These are phyloP conservation scores for Gossypium ekmanianum DNA, from an alignment of 345 rosid species.

Conservation along the genomic window DNA sequence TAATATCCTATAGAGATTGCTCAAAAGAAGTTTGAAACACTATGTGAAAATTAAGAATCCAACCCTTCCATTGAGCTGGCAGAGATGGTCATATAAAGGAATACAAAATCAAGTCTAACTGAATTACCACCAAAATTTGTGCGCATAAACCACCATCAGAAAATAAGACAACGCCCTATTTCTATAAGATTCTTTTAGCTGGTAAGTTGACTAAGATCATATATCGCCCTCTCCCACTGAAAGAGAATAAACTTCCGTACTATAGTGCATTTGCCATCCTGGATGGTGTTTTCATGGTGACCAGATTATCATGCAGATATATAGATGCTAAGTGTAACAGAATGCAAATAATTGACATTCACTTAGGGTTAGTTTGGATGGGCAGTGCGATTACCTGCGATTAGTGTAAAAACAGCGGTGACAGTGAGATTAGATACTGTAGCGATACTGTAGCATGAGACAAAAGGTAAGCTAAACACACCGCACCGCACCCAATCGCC, in stretches of 20 bases:
- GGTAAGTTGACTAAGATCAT: neutral
- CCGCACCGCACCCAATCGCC: no score
- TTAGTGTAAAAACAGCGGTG: no score
- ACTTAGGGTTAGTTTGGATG: no score
- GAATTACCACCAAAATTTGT: neutral
- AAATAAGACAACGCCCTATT: neutral
- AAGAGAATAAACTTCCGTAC: neutral
- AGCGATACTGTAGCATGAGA: no score
- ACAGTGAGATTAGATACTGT: no score
- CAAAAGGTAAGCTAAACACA: no score
- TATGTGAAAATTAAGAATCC: neutral
- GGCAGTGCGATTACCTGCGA: no score
- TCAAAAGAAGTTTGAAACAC: slow-evolving; percentile 1
- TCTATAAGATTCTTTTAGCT: neutral
- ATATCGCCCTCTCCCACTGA: neutral
- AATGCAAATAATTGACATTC: neutral
- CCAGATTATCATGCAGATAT: neutral
- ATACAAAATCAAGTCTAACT: neutral
- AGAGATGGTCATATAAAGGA: neutral
- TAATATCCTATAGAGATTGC: neutral
- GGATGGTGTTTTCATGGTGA: neutral
- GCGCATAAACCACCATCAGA: neutral
- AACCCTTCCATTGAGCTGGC: neutral
- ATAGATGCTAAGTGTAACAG: neutral
- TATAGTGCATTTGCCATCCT: neutral